Percentiles rank a stretch among this genome's conserved stretches.
phyloP scores from a whole-genome alignment of 2,329 filamentous ascomycete genomes.

The Xenoacremonium recifei region DNA sequence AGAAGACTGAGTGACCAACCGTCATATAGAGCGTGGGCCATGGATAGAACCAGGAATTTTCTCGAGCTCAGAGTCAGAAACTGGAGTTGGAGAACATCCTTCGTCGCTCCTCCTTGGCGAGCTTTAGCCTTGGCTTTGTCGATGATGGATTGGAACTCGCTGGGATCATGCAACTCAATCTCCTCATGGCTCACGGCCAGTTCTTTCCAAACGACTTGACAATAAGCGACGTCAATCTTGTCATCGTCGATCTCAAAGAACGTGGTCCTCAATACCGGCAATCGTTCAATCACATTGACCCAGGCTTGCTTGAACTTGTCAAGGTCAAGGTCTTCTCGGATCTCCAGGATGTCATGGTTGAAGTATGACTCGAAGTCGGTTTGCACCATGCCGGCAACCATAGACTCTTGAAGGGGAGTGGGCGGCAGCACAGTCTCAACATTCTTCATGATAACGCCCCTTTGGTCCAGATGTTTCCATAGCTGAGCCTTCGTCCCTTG shows the following conservation, averaged over 20 bases:
- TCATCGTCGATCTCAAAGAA: constrained; percentile 68
- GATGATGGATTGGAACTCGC: constrained; percentile 36
- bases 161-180: constrained; percentile 23
- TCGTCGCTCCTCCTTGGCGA: constrained; percentile 30
- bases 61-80: constrained; percentile 34
- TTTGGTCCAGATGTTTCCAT: constrained; percentile 33
- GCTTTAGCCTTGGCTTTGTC: constrained; percentile 38
- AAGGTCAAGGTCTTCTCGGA: constrained; percentile 55
- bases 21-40: constrained; percentile 87
- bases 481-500: constrained; percentile 32
- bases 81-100: constrained; percentile 48
- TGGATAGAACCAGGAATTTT: constrained; percentile 60
- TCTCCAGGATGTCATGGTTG: constrained; percentile 74
- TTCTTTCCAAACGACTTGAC: constrained; percentile 44
- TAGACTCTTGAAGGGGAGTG: constrained; percentile 82
- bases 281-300: constrained; percentile 53
- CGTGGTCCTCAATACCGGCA: constrained; percentile 72
- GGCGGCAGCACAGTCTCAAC: constrained; percentile 66
- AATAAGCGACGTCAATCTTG: constrained; percentile 48
- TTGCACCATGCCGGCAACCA: constrained; percentile 77
- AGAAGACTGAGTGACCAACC: constrained; percentile 78
- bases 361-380: constrained; percentile 77
- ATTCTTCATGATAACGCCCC: constrained; percentile 33
- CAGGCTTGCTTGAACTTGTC: constrained; percentile 60
- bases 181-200: constrained; percentile 18